These are phyloP conservation scores for Cadophora sp. DNA, from an alignment of 2,329 filamentous ascomycete species.

Conservation along the genomic window DNA sequence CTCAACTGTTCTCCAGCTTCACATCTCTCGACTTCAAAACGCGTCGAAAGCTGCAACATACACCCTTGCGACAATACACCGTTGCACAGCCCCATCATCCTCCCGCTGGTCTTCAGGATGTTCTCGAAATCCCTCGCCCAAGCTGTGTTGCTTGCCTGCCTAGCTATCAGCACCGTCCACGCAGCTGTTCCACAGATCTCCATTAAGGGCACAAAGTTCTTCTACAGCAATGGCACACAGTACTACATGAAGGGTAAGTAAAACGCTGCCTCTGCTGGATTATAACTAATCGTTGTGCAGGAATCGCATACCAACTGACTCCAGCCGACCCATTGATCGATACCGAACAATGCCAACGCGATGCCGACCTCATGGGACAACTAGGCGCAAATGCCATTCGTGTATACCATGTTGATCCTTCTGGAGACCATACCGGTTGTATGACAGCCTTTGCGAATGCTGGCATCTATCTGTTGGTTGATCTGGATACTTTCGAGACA, in stretches of 20 bases:
- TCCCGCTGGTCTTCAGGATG: constrained; percentile 34
- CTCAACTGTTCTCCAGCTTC: constrained; percentile 17
- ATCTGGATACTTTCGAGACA: constrained; percentile 78
- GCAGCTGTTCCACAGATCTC: constrained; percentile 56
- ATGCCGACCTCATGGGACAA: constrained; percentile 78
- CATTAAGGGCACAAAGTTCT: constrained; percentile 81
- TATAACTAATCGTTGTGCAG: constrained; percentile 51
- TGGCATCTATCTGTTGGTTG: constrained; percentile 84
- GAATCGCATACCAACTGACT: constrained; percentile 73
- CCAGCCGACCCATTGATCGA: constrained; percentile 78
- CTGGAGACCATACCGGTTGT: constrained; percentile 75
- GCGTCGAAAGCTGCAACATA: constrained; percentile 15
- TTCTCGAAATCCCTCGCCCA: constrained; percentile 36
- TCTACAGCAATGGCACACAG: constrained; percentile 79
- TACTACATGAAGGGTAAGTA: constrained; percentile 81
- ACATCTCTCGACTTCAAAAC: constrained; percentile 1
- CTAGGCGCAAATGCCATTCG: constrained; percentile 85
- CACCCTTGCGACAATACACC: not conserved
- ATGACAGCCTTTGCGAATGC: constrained; percentile 81
- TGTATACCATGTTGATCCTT: constrained; percentile 84
- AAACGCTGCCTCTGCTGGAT: not conserved
- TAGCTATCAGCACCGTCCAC: constrained; percentile 37
- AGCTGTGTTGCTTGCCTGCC: constrained; percentile 38
- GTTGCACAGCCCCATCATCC: constrained; percentile 17
- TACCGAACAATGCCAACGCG: constrained; percentile 76